Base-by-base conservation (phyloP, 2,329 filamentous ascomycete species). In the Nemania serpens region DNA sequence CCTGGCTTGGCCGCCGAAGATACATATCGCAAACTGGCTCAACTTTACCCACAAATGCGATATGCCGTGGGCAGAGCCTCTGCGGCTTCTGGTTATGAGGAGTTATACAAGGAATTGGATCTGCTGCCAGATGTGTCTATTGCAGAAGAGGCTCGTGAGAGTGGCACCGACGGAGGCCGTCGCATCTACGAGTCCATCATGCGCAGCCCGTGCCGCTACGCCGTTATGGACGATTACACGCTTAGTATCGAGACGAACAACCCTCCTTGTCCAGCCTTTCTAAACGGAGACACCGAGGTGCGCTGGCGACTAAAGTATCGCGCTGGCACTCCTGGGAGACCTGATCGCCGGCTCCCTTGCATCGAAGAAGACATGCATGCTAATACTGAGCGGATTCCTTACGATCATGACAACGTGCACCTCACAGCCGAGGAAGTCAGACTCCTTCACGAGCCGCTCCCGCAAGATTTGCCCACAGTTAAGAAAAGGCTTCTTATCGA, bases 101-200 rank as follows among this genome's bases (percentile, higher is more conserved):
- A 10, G 2, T 37, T 54, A 36, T 54, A 45, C 41, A 12, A 5
- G 11, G 51, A 54, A 25, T 37, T 54, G 3, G 12, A 37, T 2
- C 17, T 54, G 5, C 17, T 46, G 1, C 51, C 41, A 10, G 51
- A 54, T 11, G 41, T 54, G 2, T 54, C 51, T 15, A 54, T 45
- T 36, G 51, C 41, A 7, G 51, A 54, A 46, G 51, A 54, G 41
- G 51, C 25, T 5, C 36, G 51, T 1, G 51, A 53, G 20, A 46
- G 41, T 25, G 51, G 17, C 7, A 54, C 18, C 6, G 33, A 54
- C 2, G 41, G 17, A 3, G 39, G 41, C 5, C 10, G 17, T 41
- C 39, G 25, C 17, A 54, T 54, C n/a, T 54, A 54, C 25, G 51
- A 54, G n/a, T 43, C 12, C n/a, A 54, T 54, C n/a, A 54, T 54